These are phyloP conservation scores for Leptographium lundbergii DNA, from an alignment of 2,329 filamentous ascomycete species.

Conservation along the genomic window DNA sequence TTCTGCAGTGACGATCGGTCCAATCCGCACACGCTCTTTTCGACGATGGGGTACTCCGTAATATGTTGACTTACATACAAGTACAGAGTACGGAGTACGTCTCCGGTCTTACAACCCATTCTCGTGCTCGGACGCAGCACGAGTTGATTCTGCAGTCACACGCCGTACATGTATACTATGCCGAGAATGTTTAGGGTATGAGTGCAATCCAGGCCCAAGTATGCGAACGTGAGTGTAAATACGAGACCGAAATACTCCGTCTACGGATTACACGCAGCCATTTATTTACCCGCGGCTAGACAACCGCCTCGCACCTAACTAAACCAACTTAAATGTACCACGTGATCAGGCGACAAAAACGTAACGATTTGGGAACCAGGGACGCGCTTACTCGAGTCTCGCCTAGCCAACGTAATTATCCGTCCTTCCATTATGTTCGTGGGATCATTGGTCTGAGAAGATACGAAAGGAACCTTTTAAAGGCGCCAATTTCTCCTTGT, in stretches of 20 bases:
- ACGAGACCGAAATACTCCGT: background rate
- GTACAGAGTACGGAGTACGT: no score
- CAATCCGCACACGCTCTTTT: background rate
- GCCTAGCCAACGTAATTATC: background rate
- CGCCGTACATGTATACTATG: background rate
- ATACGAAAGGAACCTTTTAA: background rate
- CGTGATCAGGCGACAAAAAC: conserved; percentile 15
- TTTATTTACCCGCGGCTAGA: background rate
- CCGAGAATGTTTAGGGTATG: background rate
- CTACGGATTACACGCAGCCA: background rate
- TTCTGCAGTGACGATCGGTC: background rate
- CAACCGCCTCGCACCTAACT: background rate
- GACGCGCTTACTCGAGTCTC: conserved; percentile 10
- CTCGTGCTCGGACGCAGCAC: background rate
- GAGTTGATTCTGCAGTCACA: background rate
- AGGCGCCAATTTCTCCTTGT: background rate
- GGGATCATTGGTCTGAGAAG: background rate
- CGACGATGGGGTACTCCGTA: background rate
- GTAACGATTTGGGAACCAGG: conserved; percentile 9
- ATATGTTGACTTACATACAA: background rate
- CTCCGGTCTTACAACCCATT: background rate
- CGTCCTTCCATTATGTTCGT: background rate
- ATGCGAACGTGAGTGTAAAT: no score
- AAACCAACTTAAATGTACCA: conserved; percentile 6
- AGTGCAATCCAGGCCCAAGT: no score